phyloP scores from a whole-genome alignment of 768 basidiomycete genomes.

The Sutorius australiensis region DNA sequence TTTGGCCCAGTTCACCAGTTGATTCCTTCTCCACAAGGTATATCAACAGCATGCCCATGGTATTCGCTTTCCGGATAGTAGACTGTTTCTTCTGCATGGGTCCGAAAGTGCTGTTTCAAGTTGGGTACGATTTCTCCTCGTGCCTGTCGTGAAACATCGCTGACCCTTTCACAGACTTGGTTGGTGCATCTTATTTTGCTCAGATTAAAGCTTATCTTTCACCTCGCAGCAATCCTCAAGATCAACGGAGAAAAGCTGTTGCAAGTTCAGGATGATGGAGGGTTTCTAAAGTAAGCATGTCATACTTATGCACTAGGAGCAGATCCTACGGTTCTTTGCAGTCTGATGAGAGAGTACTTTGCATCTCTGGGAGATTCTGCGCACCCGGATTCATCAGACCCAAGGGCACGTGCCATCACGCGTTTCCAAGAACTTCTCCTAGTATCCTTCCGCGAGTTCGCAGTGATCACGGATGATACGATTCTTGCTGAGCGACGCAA shows the following conservation, averaged over 20 bases:
- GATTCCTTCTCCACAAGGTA: constrained; percentile 42
- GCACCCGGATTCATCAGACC: constrained; percentile 83
- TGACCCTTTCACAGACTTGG: constrained; percentile 45
- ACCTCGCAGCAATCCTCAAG: constrained; percentile 81
- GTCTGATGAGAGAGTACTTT: constrained; percentile 95
- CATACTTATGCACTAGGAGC: neutral
- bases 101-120: constrained; percentile 97
- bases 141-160: neutral
- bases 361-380: constrained; percentile 90
- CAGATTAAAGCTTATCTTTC: constrained; percentile 9
- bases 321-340: constrained; percentile 25
- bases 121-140: constrained; percentile 56
- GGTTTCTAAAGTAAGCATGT: constrained; percentile 79
- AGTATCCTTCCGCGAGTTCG: constrained; percentile 97
- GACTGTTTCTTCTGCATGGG: constrained; percentile 99
- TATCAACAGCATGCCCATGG: constrained; percentile 94
- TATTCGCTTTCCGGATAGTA: constrained; percentile 96
- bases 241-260: constrained; percentile 93
- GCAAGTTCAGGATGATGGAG: constrained; percentile 93
- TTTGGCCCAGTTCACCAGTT: neutral
- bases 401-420: constrained; percentile 88
- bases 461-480: constrained; percentile 92
- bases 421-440: constrained; percentile 96
- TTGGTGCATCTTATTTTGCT: constrained; percentile 31
- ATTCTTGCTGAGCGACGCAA: constrained; percentile 82